Percentiles rank a stretch among this genome's conserved stretches.
Evolutionary conservation across 768 basidiomycete species (phyloP).

Genomic region (Kwoniella sp.): DNA sequence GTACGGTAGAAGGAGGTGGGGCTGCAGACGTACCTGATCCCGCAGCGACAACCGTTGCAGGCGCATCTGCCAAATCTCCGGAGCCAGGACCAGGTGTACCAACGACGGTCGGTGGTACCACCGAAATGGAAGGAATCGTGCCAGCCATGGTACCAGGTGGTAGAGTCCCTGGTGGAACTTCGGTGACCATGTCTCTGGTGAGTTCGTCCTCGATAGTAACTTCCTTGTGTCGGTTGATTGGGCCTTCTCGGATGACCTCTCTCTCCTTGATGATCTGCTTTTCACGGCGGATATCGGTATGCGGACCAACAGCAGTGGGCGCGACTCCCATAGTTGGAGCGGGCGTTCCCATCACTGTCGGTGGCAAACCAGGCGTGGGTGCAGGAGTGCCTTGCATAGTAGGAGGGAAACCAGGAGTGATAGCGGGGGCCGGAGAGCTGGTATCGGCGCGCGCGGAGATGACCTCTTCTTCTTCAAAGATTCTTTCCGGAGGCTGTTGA

Average conservation of each 20-base stretch:
- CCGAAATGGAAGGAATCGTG: constrained; percentile 6
- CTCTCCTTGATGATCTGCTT: constrained; percentile 44
- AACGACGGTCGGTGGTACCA: constrained; percentile 6
- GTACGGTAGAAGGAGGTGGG: constrained; percentile 9
- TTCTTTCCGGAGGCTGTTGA: constrained; percentile 12
- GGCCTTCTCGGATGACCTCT: constrained; percentile 44
- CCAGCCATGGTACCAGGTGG: constrained; percentile 9
- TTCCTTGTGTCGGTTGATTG: constrained; percentile 32
- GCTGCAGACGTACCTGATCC: constrained; percentile 19
- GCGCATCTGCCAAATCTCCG: constrained; percentile 9
- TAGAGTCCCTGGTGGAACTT: constrained; percentile 15
- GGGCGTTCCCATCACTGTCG: constrained; percentile 15
- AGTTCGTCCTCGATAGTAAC: constrained; percentile 25
- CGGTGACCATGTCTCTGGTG: constrained; percentile 29
- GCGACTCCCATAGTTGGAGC: constrained; percentile 8
- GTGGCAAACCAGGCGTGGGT: constrained; percentile 9
- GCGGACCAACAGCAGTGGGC: constrained; percentile 19
- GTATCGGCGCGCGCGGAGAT: constrained; percentile 8
- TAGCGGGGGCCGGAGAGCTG: constrained; percentile 8
- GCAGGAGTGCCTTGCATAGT: constrained; percentile 7
- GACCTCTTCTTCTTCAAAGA: constrained; percentile 22
- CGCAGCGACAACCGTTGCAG: constrained; percentile 20
- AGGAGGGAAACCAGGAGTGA: constrained; percentile 11
- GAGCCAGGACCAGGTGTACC: constrained; percentile 18
- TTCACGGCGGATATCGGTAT: constrained; percentile 42